These are phyloP conservation scores for Kodamaea derodonti DNA, from an alignment of 1,139 yeast genomes.

Conservation along the genomic window DNA sequence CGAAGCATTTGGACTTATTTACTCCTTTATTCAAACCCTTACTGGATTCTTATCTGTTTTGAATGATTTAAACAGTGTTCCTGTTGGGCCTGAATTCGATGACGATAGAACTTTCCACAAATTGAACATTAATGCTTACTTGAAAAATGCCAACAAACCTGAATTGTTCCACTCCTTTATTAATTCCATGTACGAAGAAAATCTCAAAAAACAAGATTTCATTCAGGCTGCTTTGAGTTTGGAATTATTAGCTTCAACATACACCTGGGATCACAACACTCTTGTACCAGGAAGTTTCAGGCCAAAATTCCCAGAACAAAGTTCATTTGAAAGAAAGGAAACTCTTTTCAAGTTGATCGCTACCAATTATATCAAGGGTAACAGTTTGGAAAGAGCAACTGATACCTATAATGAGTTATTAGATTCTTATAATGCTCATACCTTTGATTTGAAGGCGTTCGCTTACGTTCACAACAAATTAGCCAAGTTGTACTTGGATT, in stretches of 20 bases:
- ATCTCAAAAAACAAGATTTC: conserved; percentile 56
- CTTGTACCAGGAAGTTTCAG: conserved; percentile 54
- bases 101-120: conserved; percentile 84
- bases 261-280: conserved; percentile 67
- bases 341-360: conserved; percentile 70
- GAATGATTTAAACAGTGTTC: conserved; percentile 68
- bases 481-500: conserved; percentile 61
- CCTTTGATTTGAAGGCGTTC: conserved; percentile 75
- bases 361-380: conserved; percentile 65
- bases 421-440: conserved; percentile 67
- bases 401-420: conserved; percentile 69
- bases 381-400: conserved; percentile 24
- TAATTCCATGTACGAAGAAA: conserved; percentile 67
- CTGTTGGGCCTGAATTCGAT: conserved; percentile 79
- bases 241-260: conserved; percentile 74
- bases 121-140: conserved; percentile 70
- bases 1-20: conserved; percentile 54
- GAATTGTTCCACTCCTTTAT: conserved; percentile 77
- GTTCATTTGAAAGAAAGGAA: conserved; percentile 80
- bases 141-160: conserved; percentile 76
- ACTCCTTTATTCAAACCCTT: conserved; percentile 52
- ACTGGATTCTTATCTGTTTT: conserved; percentile 63
- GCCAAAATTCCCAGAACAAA: conserved; percentile 75
- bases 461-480: conserved; percentile 69
- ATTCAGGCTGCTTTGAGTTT: conserved; percentile 84